Conservation (phyloP, 768 basidiomycete genomes). For the Lactarius deliciosus region DNA sequence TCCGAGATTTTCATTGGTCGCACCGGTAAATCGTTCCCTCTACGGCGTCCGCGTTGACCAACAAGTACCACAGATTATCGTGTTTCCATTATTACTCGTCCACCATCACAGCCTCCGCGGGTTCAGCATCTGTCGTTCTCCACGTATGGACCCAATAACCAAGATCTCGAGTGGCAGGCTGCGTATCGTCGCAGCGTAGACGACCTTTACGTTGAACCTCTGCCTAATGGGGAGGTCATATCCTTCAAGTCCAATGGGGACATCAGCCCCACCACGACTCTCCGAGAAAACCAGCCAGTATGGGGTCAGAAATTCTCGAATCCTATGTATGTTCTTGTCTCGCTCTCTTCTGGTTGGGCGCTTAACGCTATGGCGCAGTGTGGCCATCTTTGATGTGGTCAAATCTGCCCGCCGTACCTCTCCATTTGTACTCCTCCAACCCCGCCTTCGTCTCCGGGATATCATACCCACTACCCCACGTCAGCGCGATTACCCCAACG, state of each 20-base stretch:
- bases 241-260: conserved; percentile 56
- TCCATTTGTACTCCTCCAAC: conserved; percentile 86
- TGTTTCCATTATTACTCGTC: conserved; percentile 74
- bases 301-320: conserved; percentile 62
- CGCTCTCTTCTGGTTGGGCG: neutral
- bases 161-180: conserved; percentile 70
- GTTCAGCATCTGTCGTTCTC: conserved; percentile 88
- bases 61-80: conserved; percentile 66
- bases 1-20: conserved; percentile 63
- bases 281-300: conserved; percentile 42
- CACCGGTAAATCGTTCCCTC: conserved; percentile 49
- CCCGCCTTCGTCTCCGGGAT: conserved; percentile 71
- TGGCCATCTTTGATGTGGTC: conserved; percentile 81
- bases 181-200: conserved; percentile 77
- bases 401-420: conserved; percentile 45
- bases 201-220: conserved; percentile 74
- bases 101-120: conserved; percentile 42
- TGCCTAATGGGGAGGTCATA: conserved; percentile 76
- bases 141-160: conserved; percentile 89
- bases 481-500: conserved; percentile 48
- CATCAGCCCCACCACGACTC: conserved; percentile 34
- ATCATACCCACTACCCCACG: conserved; percentile 51
- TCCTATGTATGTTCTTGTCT: conserved; percentile 57
- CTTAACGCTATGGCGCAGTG: conserved; percentile 45
- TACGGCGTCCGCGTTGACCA: neutral